Percentiles rank a stretch among this genome's conserved stretches.
Conservation (phyloP, 306 rosid genomes). For the Phaseolus lunatus region DNA sequence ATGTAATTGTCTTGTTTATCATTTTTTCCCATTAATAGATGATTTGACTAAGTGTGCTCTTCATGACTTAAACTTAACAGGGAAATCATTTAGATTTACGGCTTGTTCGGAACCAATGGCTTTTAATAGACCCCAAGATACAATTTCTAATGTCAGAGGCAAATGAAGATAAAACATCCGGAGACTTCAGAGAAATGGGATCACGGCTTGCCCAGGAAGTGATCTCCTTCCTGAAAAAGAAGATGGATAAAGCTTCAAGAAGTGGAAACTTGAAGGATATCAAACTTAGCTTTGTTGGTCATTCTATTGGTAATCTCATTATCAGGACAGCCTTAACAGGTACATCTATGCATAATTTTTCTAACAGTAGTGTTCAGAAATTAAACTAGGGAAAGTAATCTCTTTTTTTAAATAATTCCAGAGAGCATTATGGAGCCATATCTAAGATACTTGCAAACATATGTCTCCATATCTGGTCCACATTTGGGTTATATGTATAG, state of each 20-base stretch:
- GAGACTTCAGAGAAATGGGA: conserved; percentile 98
- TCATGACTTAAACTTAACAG: conserved; percentile 54
- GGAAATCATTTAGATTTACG: conserved; percentile 98
- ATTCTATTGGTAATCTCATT: conserved; percentile 94
- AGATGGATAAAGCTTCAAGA: conserved; percentile 83
- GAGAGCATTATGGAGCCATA: conserved; percentile 96
- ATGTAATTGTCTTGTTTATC: conserved; percentile 10
- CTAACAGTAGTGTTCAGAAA: conserved; percentile 29
- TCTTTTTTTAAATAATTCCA: conserved; percentile 51
- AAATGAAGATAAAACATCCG: conserved; percentile 90
- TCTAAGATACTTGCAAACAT: conserved; percentile 71
- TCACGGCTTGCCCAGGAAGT: conserved; percentile 90
- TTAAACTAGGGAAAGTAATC: conserved; percentile 19
- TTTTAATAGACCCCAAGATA: conserved; percentile 84
- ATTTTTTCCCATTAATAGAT: conserved; percentile 10
- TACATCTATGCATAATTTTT: conserved; percentile 40
- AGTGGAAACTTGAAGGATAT: conserved; percentile 63
- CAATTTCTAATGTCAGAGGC: conserved; percentile 93
- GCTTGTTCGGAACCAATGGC: conserved; percentile 98
- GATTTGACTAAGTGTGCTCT: conserved; percentile 27
- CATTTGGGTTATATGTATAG: conserved; percentile 97
- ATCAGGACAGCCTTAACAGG: conserved; percentile 92
- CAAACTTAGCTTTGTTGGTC: conserved; percentile 95
- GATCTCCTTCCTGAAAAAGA: conserved; percentile 76
- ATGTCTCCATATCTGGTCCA: conserved; percentile 96